Evolutionary conservation across 768 basidiomycete genomes (phyloP).

Genomic region (Tricholoma furcatifolium): DNA sequence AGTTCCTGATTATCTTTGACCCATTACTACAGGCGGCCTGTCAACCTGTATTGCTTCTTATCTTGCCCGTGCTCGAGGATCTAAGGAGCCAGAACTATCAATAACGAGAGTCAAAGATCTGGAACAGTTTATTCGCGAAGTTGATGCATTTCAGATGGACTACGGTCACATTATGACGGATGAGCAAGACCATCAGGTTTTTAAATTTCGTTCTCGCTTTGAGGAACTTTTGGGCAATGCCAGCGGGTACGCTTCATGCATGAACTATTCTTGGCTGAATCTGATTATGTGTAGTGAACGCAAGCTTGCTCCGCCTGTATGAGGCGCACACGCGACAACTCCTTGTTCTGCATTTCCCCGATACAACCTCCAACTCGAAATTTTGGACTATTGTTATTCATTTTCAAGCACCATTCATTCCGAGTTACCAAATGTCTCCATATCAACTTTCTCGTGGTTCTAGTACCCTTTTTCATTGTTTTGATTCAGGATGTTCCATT

Average conservation of each 20-base stretch:
- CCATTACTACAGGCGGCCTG: conserved; percentile 63
- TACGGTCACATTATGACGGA: conserved; percentile 39
- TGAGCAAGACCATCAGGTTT: conserved; percentile 37
- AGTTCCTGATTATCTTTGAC: background rate
- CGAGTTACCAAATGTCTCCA: too few relatives aligned
- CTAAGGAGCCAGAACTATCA: conserved; percentile 68
- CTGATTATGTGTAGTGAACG: conserved; percentile 11
- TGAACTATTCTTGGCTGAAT: background rate
- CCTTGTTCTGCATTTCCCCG: background rate
- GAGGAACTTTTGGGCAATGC: conserved; percentile 48
- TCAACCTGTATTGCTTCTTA: conserved; percentile 73
- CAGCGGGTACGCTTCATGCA: conserved; percentile 26
- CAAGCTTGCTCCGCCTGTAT: conserved; percentile 17
- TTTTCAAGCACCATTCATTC: too few relatives aligned
- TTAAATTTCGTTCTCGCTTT: conserved; percentile 36
- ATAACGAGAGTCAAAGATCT: conserved; percentile 56
- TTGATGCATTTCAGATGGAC: conserved; percentile 57
- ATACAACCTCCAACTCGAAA: too few relatives aligned
- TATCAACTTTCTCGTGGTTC: too few relatives aligned
- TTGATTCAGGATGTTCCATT: too few relatives aligned
- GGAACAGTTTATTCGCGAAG: conserved; percentile 66
- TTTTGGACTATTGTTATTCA: too few relatives aligned
- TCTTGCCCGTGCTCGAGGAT: conserved; percentile 67
- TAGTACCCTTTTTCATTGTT: too few relatives aligned
- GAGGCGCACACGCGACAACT: background rate